These are phyloP conservation scores for Wickerhamiella spandovensis DNA, from an alignment of 805 yeast genomes.

Conservation along the genomic window DNA sequence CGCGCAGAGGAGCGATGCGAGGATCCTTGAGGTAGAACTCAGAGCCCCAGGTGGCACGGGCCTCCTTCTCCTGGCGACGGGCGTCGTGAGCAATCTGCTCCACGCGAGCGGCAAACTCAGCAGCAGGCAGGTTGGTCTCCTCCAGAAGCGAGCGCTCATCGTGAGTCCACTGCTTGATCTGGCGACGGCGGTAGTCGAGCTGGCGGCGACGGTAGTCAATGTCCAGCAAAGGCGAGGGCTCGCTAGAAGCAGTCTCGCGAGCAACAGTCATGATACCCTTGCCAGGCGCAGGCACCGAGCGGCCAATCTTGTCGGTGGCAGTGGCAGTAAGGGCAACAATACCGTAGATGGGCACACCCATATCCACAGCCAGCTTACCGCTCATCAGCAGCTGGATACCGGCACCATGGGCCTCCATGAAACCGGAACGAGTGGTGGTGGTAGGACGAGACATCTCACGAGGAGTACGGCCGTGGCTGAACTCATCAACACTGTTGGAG, in stretches of 20 bases:
- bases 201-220: slow-evolving; percentile 91
- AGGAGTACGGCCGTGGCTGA: slow-evolving; percentile 94
- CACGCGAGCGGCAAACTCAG: slow-evolving; percentile 64
- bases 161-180: slow-evolving; percentile 76
- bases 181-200: slow-evolving; percentile 61
- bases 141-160: slow-evolving; percentile 65
- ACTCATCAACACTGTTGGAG: slow-evolving; percentile 74
- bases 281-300: slow-evolving; percentile 99
- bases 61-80: slow-evolving; percentile 68
- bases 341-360: slow-evolving; percentile 99
- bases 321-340: slow-evolving; percentile 89
- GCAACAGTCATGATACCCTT: slow-evolving; percentile 98
- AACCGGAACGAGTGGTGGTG: slow-evolving; percentile 90
- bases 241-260: slow-evolving; percentile 79
- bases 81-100: slow-evolving; percentile 83
- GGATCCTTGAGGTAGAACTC: slow-evolving; percentile 84
- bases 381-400: slow-evolving; percentile 96
- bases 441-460: slow-evolving; percentile 98
- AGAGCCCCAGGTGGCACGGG: slow-evolving; percentile 91
- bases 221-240: slow-evolving; percentile 68
- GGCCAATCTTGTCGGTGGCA: slow-evolving; percentile 96
- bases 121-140: slow-evolving; percentile 35
- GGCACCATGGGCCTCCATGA: slow-evolving; percentile 99
- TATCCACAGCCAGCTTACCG: slow-evolving; percentile 82
- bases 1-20: slow-evolving; percentile 92